phyloP scores from a whole-genome alignment of 225 moss, liverwort and hornwort species.

The Pseudoscleropodium purum region DNA sequence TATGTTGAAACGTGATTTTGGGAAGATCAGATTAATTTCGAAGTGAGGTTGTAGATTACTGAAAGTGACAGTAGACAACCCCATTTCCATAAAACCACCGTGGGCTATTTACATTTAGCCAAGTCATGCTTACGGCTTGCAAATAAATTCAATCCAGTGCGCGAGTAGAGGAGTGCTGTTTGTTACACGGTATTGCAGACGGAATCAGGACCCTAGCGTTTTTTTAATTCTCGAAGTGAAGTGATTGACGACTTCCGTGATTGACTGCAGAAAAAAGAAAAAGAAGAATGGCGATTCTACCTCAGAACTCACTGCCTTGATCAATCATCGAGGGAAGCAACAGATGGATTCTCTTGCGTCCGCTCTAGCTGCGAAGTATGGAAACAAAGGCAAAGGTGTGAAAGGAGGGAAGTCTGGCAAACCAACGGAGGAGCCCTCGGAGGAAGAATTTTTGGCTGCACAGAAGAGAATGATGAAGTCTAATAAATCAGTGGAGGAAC shows the following conservation, averaged over 20 bases:
- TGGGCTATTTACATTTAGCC: neutral
- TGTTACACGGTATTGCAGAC: neutral
- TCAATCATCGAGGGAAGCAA: constrained; percentile 59
- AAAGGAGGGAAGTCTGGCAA: constrained; percentile 23
- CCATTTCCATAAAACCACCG: too few relatives aligned
- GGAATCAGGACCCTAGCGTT: neutral
- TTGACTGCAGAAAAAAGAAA: constrained; percentile 40
- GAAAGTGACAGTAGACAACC: neutral
- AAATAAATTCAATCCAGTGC: neutral
- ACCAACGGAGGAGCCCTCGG: constrained; percentile 60
- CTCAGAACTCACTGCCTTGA: constrained; percentile 48
- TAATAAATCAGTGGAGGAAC: constrained; percentile 27
- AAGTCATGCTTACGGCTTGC: neutral
- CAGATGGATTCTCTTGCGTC: constrained; percentile 77
- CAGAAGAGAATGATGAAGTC: constrained; percentile 50
- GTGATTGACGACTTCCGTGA: neutral
- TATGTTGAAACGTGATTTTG: neutral
- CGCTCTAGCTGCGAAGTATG: constrained; percentile 70
- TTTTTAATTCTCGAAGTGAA: neutral
- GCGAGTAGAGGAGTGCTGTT: neutral
- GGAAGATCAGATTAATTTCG: neutral
- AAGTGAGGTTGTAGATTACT: neutral
- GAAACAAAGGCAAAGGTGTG: constrained; percentile 40
- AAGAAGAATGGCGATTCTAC: constrained; percentile 35
- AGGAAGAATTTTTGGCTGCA: constrained; percentile 82